Evolutionary conservation across 257 asterid genomes (phyloP), one percentile per base, ranked within the genome.

Genomic region (Lantana camara): DNA sequence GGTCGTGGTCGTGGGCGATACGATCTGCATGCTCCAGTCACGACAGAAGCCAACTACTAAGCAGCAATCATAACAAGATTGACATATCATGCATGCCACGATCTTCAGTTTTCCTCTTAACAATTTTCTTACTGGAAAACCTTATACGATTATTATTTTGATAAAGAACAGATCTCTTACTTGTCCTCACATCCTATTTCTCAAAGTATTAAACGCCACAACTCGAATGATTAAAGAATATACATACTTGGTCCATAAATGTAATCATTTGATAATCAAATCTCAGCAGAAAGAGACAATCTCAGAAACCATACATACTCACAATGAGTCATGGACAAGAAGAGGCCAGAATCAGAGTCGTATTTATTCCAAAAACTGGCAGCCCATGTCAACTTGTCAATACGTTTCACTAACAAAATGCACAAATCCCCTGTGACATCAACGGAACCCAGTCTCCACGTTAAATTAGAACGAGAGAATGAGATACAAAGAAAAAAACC

Each of bases 51-150:
- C 37, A 16, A 53, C 74, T 48, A 61, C 66, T 27, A 47, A 47
- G 47, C 46, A 20, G 54, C 53, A 20, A 60, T 21, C 2, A 27
- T 27, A n/a, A 5, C 11, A 40, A 63, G 40, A 23, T 24, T 56
- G 61, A 54, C 24, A 46, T 70, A 54, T 70, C 61, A 52, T 62
- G 68, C 63, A 55, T 61, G 52, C 70, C 79, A 73, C 74, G 50
- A 35, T 41, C 46, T 41, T 4, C n/a, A n/a, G n/a, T n/a, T n/a
- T n/a, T n/a, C n/a, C n/a, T n/a, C n/a, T n/a, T n/a, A n/a, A n/a
- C n/a, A n/a, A n/a, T n/a, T n/a, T n/a, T n/a, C n/a, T n/a, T n/a
- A n/a, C n/a, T 11, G 16, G 78, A 60, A 73, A 47, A 40, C 7
- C 24, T 22, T 14, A 27, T 9, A 19, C 17, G 4, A 5, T 35